Percentiles rank a stretch among this genome's conserved stretches.
phyloP scores from a whole-genome alignment of 2,329 filamentous ascomycete species.

The Aspergillus proliferans region DNA sequence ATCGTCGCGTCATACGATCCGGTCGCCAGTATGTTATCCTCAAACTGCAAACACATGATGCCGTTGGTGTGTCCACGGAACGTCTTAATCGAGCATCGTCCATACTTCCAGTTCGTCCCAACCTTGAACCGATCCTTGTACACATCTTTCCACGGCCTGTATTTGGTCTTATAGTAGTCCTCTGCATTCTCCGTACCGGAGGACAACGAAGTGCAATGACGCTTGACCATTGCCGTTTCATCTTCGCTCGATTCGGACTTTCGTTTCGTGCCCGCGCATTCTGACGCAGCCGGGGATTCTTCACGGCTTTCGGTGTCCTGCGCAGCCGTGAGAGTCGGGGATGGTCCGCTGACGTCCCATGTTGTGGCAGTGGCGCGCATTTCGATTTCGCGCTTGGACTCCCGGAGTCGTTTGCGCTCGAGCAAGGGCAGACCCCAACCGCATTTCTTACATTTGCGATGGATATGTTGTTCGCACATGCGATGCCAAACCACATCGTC shows the following conservation, averaged over 20 bases:
- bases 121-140: slow-evolving; percentile 95
- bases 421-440: slow-evolving; percentile 89
- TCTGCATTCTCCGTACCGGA: slow-evolving; percentile 30
- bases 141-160: slow-evolving; percentile 87
- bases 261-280: slow-evolving; percentile 15
- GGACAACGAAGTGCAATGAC: slow-evolving; percentile 23
- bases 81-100: slow-evolving; percentile 74
- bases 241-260: slow-evolving; percentile 24
- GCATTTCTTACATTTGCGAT: slow-evolving; percentile 88
- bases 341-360: slow-evolving; percentile 50
- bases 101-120: slow-evolving; percentile 95
- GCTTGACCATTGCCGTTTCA: slow-evolving; percentile 22
- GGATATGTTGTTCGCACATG: slow-evolving; percentile 97
- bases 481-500: slow-evolving; percentile 97
- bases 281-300: slow-evolving; percentile 3
- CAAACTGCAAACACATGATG: slow-evolving; percentile 71
- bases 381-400: slow-evolving; percentile 80
- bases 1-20: slow-evolving; percentile 93
- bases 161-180: slow-evolving; percentile 46
- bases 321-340: slow-evolving; percentile 26
- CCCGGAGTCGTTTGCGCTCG: slow-evolving; percentile 79
- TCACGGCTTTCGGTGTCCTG: background rate
- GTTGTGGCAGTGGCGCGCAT: slow-evolving; percentile 59
- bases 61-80: slow-evolving; percentile 87
- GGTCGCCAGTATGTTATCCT: slow-evolving; percentile 84